Evolutionary conservation across 2,329 filamentous ascomycete species (phyloP).

Genomic region (Metarhizium sp.): DNA sequence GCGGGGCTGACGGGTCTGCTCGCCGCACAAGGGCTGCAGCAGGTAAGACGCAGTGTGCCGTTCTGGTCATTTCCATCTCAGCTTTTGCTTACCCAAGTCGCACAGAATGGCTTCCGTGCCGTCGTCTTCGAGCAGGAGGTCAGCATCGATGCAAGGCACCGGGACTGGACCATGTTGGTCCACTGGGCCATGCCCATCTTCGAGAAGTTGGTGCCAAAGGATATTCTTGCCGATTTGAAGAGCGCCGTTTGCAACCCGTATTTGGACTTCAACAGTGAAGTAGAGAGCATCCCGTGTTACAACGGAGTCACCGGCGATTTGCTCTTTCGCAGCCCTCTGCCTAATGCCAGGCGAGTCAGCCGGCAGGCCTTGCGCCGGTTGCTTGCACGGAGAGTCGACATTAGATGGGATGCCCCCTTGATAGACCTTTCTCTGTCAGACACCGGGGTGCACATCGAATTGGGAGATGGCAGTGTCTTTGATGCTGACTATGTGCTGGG

Average conservation of each 20-base stretch:
- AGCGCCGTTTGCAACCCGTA: conserved; percentile 24
- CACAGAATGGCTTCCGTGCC: conserved; percentile 23
- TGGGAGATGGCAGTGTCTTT: conserved; percentile 12
- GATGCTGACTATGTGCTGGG: conserved; percentile 17
- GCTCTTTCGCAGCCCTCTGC: conserved; percentile 23
- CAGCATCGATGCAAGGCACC: conserved; percentile 17
- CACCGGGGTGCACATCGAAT: conserved; percentile 13
- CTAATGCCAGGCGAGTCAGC: conserved; percentile 24
- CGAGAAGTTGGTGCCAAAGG: conserved; percentile 21
- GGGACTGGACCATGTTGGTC: conserved; percentile 30
- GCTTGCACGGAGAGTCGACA: conserved; percentile 21
- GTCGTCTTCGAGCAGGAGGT: conserved; percentile 22
- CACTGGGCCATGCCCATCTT: conserved; percentile 30
- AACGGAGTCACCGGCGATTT: conserved; percentile 25
- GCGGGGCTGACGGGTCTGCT: conserved; percentile 28
- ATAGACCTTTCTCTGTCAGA: conserved; percentile 1
- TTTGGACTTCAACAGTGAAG: conserved; percentile 19
- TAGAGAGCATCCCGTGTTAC: conserved; percentile 21
- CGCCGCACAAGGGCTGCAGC: conserved; percentile 25
- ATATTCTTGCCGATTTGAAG: conserved; percentile 18
- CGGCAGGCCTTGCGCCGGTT: conserved; percentile 22
- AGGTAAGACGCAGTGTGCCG: conserved; percentile 14
- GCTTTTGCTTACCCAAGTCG: background rate
- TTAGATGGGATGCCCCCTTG: conserved; percentile 21
- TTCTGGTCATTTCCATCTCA: background rate